A percentile compares a stretch with the other conserved stretches of the same genome.
Evolutionary conservation across 371 early-diverging fungal genomes (phyloP).

Genomic region (Conidiobolus incongruus): DNA sequence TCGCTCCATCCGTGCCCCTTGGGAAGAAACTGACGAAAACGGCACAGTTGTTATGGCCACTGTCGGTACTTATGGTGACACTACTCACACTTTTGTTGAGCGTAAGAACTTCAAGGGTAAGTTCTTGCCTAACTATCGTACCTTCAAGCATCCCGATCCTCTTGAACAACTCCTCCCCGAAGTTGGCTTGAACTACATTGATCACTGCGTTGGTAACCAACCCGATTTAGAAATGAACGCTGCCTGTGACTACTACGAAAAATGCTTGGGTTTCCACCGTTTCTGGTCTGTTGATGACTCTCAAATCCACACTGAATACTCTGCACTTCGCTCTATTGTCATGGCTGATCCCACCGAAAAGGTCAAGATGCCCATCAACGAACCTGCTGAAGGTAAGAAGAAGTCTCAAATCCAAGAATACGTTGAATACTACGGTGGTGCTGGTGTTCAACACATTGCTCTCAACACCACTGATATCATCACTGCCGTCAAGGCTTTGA

Average conservation of each 20-base stretch:
- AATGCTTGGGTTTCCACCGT: conserved; percentile 80
- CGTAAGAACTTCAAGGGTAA: conserved; percentile 56
- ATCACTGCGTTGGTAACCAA: conserved; percentile 92
- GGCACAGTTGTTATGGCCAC: conserved; percentile 84
- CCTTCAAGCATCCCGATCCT: conserved; percentile 31
- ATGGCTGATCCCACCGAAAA: conserved; percentile 87
- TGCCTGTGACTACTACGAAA: conserved; percentile 68
- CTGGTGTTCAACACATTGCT: conserved; percentile 94
- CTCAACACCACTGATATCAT: conserved; percentile 75
- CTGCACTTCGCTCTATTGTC: conserved; percentile 82
- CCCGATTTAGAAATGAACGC: conserved; percentile 75
- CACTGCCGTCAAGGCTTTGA: conserved; percentile 49
- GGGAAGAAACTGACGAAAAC: conserved; percentile 53
- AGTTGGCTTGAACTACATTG: conserved; percentile 44
- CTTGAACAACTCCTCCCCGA: conserved; percentile 38
- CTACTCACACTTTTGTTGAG: conserved; percentile 83
- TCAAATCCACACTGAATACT: conserved; percentile 89
- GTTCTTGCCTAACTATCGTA: conserved; percentile 67
- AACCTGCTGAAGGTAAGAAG: conserved; percentile 81
- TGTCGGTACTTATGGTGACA: conserved; percentile 75
- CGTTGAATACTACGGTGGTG: conserved; percentile 82
- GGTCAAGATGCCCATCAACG: conserved; percentile 95
- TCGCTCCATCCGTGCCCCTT: conserved; percentile 52
- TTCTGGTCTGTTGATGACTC: conserved; percentile 97
- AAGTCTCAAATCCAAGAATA: conserved; percentile 95